These are phyloP conservation scores for Naganishia onofrii DNA, from an alignment of 768 basidiomycete genomes.

Conservation along the genomic window DNA sequence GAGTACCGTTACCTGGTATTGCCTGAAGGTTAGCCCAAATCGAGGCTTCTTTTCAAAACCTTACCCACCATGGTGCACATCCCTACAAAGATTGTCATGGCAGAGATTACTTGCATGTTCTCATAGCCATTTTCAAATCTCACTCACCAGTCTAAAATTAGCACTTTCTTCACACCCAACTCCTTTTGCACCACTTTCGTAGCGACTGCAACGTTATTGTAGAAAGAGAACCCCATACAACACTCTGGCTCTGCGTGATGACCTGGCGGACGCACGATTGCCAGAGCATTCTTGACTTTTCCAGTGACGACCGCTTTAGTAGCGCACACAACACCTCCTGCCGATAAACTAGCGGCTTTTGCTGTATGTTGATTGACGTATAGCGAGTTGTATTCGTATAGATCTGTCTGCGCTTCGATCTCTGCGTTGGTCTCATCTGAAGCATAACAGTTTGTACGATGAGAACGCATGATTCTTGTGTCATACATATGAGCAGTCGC, in stretches of 20 bases:
- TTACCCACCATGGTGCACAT: constrained; percentile 81
- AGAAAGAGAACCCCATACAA: constrained; percentile 99
- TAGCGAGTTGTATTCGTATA: constrained; percentile 86
- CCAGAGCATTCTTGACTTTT: constrained; percentile 79
- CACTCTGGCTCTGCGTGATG: constrained; percentile 98
- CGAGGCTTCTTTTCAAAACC: background rate
- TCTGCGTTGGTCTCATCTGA: constrained; percentile 65
- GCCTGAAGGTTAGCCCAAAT: background rate
- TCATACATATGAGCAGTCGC: constrained; percentile 46
- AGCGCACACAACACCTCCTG: constrained; percentile 92
- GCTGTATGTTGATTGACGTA: constrained; percentile 87
- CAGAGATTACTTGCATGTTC: background rate
- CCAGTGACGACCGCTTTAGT: constrained; percentile 77
- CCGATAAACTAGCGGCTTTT: constrained; percentile 77
- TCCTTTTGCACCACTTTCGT: constrained; percentile 72
- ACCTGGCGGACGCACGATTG: constrained; percentile 93
- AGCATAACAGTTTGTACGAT: constrained; percentile 21
- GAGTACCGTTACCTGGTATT: constrained; percentile 84
- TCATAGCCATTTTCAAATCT: background rate
- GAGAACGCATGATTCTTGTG: background rate
- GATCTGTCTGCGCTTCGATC: constrained; percentile 69
- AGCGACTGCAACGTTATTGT: constrained; percentile 96
- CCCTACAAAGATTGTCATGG: constrained; percentile 62
- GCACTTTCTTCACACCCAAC: constrained; percentile 69
- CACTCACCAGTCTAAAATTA: constrained; percentile 92